Evolutionary conservation across 257 asterid genomes (phyloP), one percentile per base, ranked within the genome.

Genomic region (Thymus quinquecostatus): DNA sequence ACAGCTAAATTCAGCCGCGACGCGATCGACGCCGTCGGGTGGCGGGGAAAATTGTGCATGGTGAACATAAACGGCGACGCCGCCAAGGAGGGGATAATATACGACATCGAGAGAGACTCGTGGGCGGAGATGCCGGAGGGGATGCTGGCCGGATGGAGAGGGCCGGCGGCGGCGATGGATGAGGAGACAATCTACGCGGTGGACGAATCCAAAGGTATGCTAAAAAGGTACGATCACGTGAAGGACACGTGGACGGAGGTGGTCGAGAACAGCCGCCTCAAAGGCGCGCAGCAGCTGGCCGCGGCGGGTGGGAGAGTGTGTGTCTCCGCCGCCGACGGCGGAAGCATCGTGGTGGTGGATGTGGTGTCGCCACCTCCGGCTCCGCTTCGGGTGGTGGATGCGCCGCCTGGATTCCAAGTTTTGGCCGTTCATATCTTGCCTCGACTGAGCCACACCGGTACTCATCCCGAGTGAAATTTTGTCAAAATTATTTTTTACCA

Each of bases 111-210:
- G 5, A 32, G 60, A 5, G 90, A 91, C 29, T 1, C 66, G 1
- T 91, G 95, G 97, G 78, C 58, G 76, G 86, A 84, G 72, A 91
- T 91, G 97, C 96, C 97, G 65, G 85, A 72, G n/a, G 96, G 96
- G 47, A 91, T 91, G 97, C 48, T 86, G 67, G 64, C 51, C 2
- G 97, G 97, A 1, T 91, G 97, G 97, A 74, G 84, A 48, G 97
- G 97, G 0, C 95, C 97, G 21, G 92, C 89, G 63, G 95, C 92
- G 5, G 79, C 92, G 10, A 84, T 92, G 95, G 86, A 75, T 2
- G 97, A 90, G 79, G 92, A 92, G 59, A 85, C 80, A 0, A 69
- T 90, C 3, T 92, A 74, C 69, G 76, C 61, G 72, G 96, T 88
- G 75, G 96, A 90, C 51, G 97, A 90, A 64, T 77, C 86, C 0